Base-by-base conservation (phyloP, 257 asterid genomes). In the Thymus quinquecostatus region DNA sequence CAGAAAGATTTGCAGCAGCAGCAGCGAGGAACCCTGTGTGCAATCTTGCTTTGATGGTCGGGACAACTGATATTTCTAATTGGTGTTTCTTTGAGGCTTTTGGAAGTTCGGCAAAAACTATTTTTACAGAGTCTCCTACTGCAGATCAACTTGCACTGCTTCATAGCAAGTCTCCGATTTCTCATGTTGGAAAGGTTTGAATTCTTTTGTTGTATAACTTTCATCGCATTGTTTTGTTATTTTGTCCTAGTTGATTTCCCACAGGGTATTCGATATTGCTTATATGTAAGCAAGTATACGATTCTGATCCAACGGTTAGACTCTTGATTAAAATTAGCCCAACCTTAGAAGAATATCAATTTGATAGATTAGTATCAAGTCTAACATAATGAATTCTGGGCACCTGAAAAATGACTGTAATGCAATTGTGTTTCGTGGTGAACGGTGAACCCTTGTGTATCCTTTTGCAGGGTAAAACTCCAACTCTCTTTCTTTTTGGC, bases 11-110 rank as follows among this genome's bases (percentile, higher is more conserved):
- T 82, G 88, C 83, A 8, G 99, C 91, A 1, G 99, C 99, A 40
- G 96, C 86, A 65, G 89, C 95, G 6, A 85, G 98, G 75, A 92
- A 92, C 63, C 98, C 99, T 8, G 94, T 89, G 9, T 89, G 97
- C 91, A 95, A 89, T 87, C 68, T 95, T 11, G 83, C 96, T 8
- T 75, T 92, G 87, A 91, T 95, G 97, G 91, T 89, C 12, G 99
- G 98, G 74, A 88, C 96, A 13, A 56, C 87, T 36, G 99, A 95
- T 74, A 89, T 91, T 64, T 97, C 98, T 5, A 92, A 95, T 70
- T 95, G 98, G 98, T 88, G 97, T 74, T 95, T 79, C 82, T 80
- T 86, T 33, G 96, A 88, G 80, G 74, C 88, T 7, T 88, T 81
- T 76, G 99, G 98, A 65, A 71, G 59, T 44, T 75, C 78, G 47